These are phyloP conservation scores for Teunomyces gatunensis DNA, from an alignment of 805 yeast genomes.

Conservation along the genomic window DNA sequence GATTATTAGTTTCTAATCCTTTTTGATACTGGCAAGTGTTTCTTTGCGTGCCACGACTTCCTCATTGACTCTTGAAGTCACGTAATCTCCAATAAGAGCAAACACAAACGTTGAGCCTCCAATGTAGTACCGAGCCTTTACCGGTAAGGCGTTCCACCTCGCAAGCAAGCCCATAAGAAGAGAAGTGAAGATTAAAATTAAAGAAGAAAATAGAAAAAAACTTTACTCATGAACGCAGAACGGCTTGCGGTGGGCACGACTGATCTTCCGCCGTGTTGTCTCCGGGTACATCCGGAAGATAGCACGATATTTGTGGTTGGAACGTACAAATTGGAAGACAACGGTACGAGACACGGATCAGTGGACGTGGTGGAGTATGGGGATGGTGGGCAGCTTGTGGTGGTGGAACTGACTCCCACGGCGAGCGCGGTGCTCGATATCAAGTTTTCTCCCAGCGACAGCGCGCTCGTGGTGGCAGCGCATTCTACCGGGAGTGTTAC, in stretches of 20 bases:
- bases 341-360: slow-evolving; percentile 64
- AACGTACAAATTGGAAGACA: slow-evolving; percentile 69
- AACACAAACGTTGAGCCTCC: slow-evolving; percentile 39
- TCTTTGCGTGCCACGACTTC: slow-evolving; percentile 35
- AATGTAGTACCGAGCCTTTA: slow-evolving; percentile 38
- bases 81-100: slow-evolving; percentile 42
- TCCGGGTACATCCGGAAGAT: slow-evolving; percentile 57
- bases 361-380: slow-evolving; percentile 40
- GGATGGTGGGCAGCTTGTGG: slow-evolving; percentile 10
- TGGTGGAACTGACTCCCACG: slow-evolving; percentile 32
- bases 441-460: slow-evolving; percentile 59
- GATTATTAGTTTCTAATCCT: neutral
- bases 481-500: slow-evolving; percentile 79
- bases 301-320: slow-evolving; percentile 59
- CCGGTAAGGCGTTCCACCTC: slow-evolving; percentile 41
- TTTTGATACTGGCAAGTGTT: slow-evolving; percentile 11
- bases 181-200: neutral
- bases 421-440: slow-evolving; percentile 75
- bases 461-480: slow-evolving; percentile 51
- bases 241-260: slow-evolving; percentile 39
- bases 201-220: neutral
- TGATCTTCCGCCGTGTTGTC: slow-evolving; percentile 78
- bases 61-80: slow-evolving; percentile 31
- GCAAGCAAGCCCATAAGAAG: slow-evolving; percentile 27
- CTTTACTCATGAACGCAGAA: slow-evolving; percentile 7